Evolutionary conservation across 2,329 filamentous ascomycete species (phyloP), one percentile per base, ranked within the genome.

Genomic region (Exserohilum rostratum): DNA sequence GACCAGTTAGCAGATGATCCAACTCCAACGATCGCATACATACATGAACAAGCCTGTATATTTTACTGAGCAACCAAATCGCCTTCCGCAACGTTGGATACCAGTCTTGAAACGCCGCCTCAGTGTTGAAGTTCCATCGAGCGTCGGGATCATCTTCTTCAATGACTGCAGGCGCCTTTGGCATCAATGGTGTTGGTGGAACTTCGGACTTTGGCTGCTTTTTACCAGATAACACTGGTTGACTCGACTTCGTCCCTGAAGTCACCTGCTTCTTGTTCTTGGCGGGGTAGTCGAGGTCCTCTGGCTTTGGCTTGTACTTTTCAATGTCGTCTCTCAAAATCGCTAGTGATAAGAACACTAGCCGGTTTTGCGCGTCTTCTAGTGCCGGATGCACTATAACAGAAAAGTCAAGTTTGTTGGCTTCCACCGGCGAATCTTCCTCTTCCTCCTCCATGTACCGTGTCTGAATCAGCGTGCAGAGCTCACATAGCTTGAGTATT

Each of bases 41-140:
- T 77, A 86, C 86, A 66, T 89, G 88, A 38, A 90, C 86, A 35
- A 90, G 81, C 7, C 86, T 82, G 69, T 89, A 89, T 61, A 90
- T 89, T 49, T 86, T 82, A 58, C 86, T 88, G 17, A 90, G 79
- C 3, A 90, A 77, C 83, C 86, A 88, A 22, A 89, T 85, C 2
- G 87, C 86, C 75, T 87, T 88, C 45, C 83, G 79, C 15, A 89
- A 74, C 0, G 87, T 89, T 1, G 87, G 86, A 67, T 89, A 89
- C 85, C 86, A 88, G 39, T 82, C 82, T 62, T 81, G 77, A 61
- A 85, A 82, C 1, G 81, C 79, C 17, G 83, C 81, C 58, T 85
- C 82, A 1, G 81, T 81, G 55, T 84, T 83, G 61, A 83, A 82
- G 47, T 79, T 79, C 79, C 79, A 84, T 29, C 79, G 77, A 2